phyloP scores from a whole-genome alignment of 2,329 filamentous ascomycete genomes.

The Fusarium sp. region DNA sequence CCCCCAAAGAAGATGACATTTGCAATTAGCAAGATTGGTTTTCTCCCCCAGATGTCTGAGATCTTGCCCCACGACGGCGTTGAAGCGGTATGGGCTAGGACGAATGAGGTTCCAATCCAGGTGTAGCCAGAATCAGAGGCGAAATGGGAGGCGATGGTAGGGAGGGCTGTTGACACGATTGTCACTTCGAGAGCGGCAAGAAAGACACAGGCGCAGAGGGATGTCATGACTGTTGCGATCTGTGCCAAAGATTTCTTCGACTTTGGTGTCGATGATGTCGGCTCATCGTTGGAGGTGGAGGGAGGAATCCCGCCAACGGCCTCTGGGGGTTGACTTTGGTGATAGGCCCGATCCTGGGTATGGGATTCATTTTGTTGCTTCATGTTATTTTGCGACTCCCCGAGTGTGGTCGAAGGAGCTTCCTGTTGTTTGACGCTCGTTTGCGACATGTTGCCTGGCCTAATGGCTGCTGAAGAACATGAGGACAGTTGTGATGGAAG shows the following conservation, averaged over 20 bases:
- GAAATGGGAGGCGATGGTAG: slow-evolving; percentile 70
- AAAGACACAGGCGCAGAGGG: slow-evolving; percentile 56
- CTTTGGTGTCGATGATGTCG: background rate
- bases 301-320: background rate
- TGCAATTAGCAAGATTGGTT: slow-evolving; percentile 62
- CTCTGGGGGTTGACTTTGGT: background rate
- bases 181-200: slow-evolving; percentile 64
- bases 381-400: background rate
- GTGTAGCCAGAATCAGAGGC: slow-evolving; percentile 75
- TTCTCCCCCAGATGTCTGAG: slow-evolving; percentile 69
- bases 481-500: background rate
- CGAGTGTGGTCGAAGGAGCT: background rate
- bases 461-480: background rate
- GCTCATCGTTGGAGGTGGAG: background rate
- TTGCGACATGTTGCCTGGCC: slow-evolving; percentile 21
- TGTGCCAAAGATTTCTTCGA: slow-evolving; percentile 32
- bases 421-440: background rate
- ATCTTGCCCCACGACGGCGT: slow-evolving; percentile 78
- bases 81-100: slow-evolving; percentile 75
- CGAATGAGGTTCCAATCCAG: slow-evolving; percentile 82
- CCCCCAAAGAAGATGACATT: slow-evolving; percentile 65
- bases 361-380: background rate
- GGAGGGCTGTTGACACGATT: slow-evolving; percentile 72
- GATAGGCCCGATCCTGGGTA: no score
- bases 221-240: slow-evolving; percentile 49